Evolutionary conservation across 1,284 basidiomycete species (phyloP), one percentile per base, ranked within the genome.

Genomic region (Waitea zeae): DNA sequence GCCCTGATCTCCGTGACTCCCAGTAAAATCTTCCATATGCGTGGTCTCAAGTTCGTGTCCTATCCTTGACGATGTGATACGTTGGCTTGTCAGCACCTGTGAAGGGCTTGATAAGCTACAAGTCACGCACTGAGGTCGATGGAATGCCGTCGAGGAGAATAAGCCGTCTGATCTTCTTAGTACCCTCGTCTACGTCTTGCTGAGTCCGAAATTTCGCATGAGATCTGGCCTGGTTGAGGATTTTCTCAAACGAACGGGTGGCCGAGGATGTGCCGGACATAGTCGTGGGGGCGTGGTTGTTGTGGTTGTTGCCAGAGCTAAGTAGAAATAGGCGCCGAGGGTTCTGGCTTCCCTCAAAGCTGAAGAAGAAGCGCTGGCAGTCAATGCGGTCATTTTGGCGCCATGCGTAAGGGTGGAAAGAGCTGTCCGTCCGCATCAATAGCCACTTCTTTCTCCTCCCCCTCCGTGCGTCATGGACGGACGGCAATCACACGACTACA

Each of bases 21-120:
- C 28, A 96, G 61, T 27, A 95, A 65, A 35, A 95, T 78, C 57
- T 93, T 93, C 90, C 90, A 96, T 60, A 88, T 76, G 36, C 79
- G 64, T 27, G 82, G 79, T 22, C 82, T 67, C 20, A 86, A 56
- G 5, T 75, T 76, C 17, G 75, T 55, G 44, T 86, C 82, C 81
- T 86, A 33, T 29, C 27, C 28, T n/a, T n/a, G n/a, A n/a, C n/a
- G n/a, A n/a, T n/a, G n/a, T n/a, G n/a, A n/a, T n/a, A n/a, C n/a
- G n/a, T 6, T 38, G 11, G 17, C 29, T 20, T 36, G 36, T 27
- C 31, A 34, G 22, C 22, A 31, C 17, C 26, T 36, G 11, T 19
- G 4, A 12, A 11, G n/a, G 19, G 13, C 12, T 30, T 4, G 12
- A 11, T 20, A 22, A 7, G 12, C 17, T 17, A 12, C 14, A 17